Conservation (phyloP, 768 basidiomycete species). For the Postia placenta region DNA sequence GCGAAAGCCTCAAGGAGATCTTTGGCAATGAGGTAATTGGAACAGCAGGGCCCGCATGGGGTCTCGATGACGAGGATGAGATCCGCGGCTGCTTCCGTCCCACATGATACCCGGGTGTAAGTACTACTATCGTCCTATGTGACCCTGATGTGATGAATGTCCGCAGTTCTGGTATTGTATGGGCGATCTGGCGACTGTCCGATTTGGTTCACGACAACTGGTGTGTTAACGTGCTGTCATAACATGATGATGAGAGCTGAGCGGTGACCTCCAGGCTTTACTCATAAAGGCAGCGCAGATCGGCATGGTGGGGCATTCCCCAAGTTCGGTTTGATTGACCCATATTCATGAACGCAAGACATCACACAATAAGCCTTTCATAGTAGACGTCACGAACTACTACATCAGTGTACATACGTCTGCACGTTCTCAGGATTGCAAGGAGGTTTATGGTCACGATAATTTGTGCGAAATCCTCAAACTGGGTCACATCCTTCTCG, state of each 20-base stretch:
- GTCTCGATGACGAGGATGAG: slow-evolving; percentile 38
- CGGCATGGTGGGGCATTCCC: background rate
- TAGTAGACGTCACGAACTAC: no score
- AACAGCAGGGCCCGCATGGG: slow-evolving; percentile 28
- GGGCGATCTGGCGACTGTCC: slow-evolving; percentile 29
- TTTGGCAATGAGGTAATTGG: slow-evolving; percentile 33
- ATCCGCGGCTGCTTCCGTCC: slow-evolving; percentile 31
- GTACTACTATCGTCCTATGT: slow-evolving; percentile 5
- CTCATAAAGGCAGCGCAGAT: slow-evolving; percentile 32
- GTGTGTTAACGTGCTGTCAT: slow-evolving; percentile 14
- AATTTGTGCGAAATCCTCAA: no score
- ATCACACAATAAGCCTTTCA: no score
- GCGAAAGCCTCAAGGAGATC: slow-evolving; percentile 23
- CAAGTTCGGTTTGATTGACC: background rate
- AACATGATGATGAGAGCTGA: no score
- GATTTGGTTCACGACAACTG: slow-evolving; percentile 32
- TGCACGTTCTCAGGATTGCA: no score
- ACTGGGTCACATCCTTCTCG: no score
- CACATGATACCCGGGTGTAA: slow-evolving; percentile 36
- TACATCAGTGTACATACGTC: no score
- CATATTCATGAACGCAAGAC: no score
- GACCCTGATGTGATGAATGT: background rate
- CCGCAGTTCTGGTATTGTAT: slow-evolving; percentile 35
- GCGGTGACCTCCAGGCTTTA: slow-evolving; percentile 21
- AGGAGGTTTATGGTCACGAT: no score